Evolutionary conservation across 768 basidiomycete genomes (phyloP), one percentile per base, ranked within the genome.

Genomic region (Trametes cubensis): DNA sequence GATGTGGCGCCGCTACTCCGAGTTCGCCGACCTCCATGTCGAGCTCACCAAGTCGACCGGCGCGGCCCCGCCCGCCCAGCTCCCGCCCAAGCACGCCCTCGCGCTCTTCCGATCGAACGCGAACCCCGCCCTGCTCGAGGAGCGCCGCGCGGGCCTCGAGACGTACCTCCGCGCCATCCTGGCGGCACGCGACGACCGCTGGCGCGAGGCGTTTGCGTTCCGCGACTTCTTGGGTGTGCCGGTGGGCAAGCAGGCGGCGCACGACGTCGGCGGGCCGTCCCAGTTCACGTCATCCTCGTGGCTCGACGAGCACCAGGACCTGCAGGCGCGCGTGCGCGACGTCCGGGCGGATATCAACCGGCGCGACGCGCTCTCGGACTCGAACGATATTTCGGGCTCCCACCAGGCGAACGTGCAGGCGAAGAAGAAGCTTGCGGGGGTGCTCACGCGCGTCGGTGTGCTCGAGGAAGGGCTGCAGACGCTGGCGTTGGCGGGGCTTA

Each of bases 1-100:
- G 60, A 91, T 97, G 82, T 92, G 90, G 86, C 81, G 90, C 60
- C 90, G 96, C 52, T 98, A 98, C 78, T 95, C 93, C 45, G 94
- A 97, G 76, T 98, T 98, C 76, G 87, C 84, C 71, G 87, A 92
- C 68, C 85, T 98, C 7, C 84, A 95, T 73, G 82, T 83, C 8
- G 90, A 95, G 69, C 85, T 97, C 68, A 82, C 83, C 26, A 88
- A 89, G 71, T 83, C 87, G n/a, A 84, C 84, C n/a, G 88, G 88
- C 17, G 82, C 85, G n/a, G 76, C 88, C 20, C 94, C 95, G 13
- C 95, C 95, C 14, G 81, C 75, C 18, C 63, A 80, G n/a, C 83
- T 98, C 20, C 96, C 96, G 40, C 85, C 89, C 11, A 98, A 98
- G 75, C 90, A 92, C 71, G 75, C 84, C 46, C 81, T 92, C 74